Evolutionary conservation across 768 basidiomycete genomes (phyloP), one percentile per base, ranked within the genome.

Genomic region (Trametes meyenii): DNA sequence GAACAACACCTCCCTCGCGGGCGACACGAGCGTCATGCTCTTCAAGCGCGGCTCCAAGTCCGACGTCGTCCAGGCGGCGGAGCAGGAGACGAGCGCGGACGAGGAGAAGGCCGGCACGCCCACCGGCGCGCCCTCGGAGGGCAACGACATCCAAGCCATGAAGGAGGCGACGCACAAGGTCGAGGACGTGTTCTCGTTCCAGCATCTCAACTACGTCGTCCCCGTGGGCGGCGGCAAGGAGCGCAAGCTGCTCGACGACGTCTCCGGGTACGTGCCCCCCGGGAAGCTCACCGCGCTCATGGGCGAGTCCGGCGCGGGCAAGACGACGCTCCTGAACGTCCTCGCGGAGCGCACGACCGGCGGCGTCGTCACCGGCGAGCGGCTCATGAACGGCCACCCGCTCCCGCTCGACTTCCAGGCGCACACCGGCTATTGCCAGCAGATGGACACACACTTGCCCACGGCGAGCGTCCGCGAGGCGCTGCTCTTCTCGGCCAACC

Each of bases 361-460:
- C 2, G 81, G 81, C 17, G 67, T 79, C 10, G 71, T 82, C 50
- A 70, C 66, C 1, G 80, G 80, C 2, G 73, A 78, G 5, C 73
- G 75, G 69, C 68, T 81, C 73, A 77, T 85, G 71, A 74, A 85
- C 70, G 74, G 81, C 1, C 72, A 76, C 7, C 56, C 74, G 21
- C 66, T 81, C 4, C 82, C 83, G 5, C 58, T 73, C 0, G 81
- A 85, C 55, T 85, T 83, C 69, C 76, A 80, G 70, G 77, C 85
- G 63, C 84, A 85, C 73, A 86, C 85, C 58, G 92, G 91, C 0
- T 96, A 94, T 68, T 90, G 88, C 60, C 92, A 96, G 69, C 94
- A 96, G 70, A 84, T 84, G 79, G 92, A 93, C 66, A 88, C 86
- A 0, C 94, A 95, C 74, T 79, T 89, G 19, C 81, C 85, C 24